These are phyloP conservation scores for Cinnamomum chago DNA, from an alignment of 164 flowering plant species.

Conservation along the genomic window DNA sequence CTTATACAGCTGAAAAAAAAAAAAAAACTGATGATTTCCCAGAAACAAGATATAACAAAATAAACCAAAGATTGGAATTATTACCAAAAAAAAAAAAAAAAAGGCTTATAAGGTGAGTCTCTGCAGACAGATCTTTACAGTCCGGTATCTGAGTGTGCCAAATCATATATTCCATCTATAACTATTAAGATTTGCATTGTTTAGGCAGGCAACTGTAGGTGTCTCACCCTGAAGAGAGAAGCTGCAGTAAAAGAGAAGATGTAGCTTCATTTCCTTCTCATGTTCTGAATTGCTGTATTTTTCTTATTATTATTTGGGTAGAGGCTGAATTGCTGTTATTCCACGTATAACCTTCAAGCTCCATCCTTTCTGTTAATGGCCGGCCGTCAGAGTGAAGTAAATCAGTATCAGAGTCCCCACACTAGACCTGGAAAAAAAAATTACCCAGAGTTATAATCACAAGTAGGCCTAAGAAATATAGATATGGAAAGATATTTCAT, in stretches of 20 bases:
- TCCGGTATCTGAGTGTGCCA: too few relatives aligned
- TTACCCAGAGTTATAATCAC: background rate
- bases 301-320: too few relatives aligned
- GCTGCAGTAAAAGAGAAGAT: background rate
- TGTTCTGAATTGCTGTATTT: background rate
- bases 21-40: too few relatives aligned
- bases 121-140: too few relatives aligned
- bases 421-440: constrained; percentile 26
- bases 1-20: too few relatives aligned
- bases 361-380: constrained; percentile 22
- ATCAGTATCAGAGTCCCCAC: constrained; percentile 39
- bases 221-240: background rate
- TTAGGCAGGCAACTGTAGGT: background rate
- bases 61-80: too few relatives aligned
- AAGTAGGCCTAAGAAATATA: background rate
- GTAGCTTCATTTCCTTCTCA: background rate
- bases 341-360: constrained; percentile 7
- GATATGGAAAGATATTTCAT: too few relatives aligned
- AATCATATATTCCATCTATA: too few relatives aligned
- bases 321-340: background rate
- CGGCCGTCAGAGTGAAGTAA: constrained; percentile 27
- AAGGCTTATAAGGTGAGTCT: too few relatives aligned
- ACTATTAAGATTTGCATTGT: too few relatives aligned
- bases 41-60: too few relatives aligned
- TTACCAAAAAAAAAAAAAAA: too few relatives aligned